These are phyloP conservation scores for Chondrostereum purpureum DNA, from an alignment of 1,284 basidiomycete genomes.

Conservation along the genomic window DNA sequence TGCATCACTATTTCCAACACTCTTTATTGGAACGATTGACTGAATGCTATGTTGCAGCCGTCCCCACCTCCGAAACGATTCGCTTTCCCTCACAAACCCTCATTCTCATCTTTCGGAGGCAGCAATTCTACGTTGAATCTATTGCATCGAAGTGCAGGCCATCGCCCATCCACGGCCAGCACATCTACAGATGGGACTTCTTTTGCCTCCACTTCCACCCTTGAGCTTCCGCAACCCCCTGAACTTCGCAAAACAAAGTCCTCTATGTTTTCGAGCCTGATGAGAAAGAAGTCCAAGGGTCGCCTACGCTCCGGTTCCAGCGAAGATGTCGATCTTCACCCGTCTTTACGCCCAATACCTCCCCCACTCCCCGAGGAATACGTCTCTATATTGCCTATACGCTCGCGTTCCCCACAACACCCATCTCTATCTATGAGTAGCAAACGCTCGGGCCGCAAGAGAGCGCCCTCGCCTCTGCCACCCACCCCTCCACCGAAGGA, in stretches of 20 bases:
- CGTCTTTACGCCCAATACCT: conserved; percentile 10
- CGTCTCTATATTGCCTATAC: neutral
- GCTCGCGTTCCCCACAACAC: neutral
- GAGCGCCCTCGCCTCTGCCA: conserved; percentile 3
- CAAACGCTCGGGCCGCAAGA: neutral
- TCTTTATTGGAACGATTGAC: no score
- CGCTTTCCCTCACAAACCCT: neutral
- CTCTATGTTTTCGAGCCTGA: neutral
- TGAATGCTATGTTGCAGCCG: no score
- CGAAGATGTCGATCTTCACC: conserved; percentile 9
- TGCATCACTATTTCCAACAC: no score
- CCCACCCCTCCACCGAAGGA: conserved; percentile 8
- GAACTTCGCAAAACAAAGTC: conserved; percentile 1
- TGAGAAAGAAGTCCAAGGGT: conserved; percentile 4
- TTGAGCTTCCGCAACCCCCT: neutral
- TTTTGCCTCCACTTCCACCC: neutral
- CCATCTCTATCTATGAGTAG: conserved; percentile 3
- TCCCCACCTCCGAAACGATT: conserved; percentile 1
- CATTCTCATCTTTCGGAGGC: neutral
- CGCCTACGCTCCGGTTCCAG: conserved; percentile 6
- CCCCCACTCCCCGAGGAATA: conserved; percentile 10
- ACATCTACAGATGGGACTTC: neutral
- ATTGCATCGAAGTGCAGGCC: neutral
- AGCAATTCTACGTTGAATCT: neutral
- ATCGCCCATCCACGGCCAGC: neutral